Conservation (phyloP, 805 yeast genomes). For the Kluyveromyces lactis region DNA sequence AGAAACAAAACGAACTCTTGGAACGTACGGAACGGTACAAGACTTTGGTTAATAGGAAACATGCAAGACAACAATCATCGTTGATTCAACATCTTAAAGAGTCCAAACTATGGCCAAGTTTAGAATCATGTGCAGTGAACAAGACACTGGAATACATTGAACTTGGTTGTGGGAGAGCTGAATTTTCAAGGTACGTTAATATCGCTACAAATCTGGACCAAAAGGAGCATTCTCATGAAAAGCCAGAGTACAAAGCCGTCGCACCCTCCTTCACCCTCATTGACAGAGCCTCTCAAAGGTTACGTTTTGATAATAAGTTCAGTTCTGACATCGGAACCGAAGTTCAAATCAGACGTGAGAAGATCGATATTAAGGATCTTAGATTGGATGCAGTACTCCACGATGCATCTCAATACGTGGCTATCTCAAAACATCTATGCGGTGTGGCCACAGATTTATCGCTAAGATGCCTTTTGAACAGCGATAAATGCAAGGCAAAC, state of each 20-base stretch:
- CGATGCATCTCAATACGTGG: constrained; percentile 32
- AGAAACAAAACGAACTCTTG: constrained; percentile 19
- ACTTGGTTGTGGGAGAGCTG: constrained; percentile 91
- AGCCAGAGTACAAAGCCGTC: constrained; percentile 16
- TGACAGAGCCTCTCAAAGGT: constrained; percentile 68
- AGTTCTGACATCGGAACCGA: constrained; percentile 36
- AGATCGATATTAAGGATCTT: constrained; percentile 77
- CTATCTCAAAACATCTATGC: constrained; percentile 81
- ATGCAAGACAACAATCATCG: constrained; percentile 76
- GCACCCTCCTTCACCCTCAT: constrained; percentile 45
- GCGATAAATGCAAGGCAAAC: constrained; percentile 14
- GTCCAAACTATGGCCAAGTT: constrained; percentile 30
- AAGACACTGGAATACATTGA: constrained; percentile 42
- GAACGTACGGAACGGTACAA: constrained; percentile 39
- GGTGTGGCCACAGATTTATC: constrained; percentile 93
- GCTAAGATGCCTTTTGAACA: constrained; percentile 48
- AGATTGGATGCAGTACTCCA: constrained; percentile 39
- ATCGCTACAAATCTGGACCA: constrained; percentile 7
- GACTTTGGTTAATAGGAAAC: constrained; percentile 51
- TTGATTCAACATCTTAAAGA: constrained; percentile 57
- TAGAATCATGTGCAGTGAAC: neutral
- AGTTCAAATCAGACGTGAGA: constrained; percentile 34
- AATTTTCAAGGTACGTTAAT: constrained; percentile 58
- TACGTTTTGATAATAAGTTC: constrained; percentile 72
- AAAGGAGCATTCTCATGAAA: too few species aligned